Base-by-base conservation (phyloP, 2,329 filamentous ascomycete genomes). In the Colletotrichum camelliae region DNA sequence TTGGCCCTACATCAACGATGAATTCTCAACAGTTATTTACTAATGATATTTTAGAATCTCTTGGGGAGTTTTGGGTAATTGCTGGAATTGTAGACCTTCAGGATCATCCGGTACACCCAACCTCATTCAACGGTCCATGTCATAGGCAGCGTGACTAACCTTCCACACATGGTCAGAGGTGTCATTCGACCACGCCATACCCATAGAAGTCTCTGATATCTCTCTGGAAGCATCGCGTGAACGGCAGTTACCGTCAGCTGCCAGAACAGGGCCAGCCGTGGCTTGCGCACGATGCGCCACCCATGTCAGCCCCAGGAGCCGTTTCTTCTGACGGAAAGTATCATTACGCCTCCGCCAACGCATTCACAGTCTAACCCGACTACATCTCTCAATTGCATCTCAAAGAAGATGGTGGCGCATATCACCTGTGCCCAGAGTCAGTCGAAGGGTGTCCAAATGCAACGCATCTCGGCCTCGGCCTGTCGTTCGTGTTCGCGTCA, bases 1-100 rank as follows among this genome's bases (percentile, higher is more conserved):
- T 43, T 9, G 39, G 5, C 4, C 5, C 39, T 48, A n/a, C 39
- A n/a, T 12, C 39, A 2, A 43, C 39, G 9, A 43, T 9, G 3
- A 4, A 48, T n/a, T 48, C 18, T 21, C 39, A 48, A n/a, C 9
- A 7, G 0, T n/a, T n/a, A 12, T n/a, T 48, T 48, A n/a, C 39
- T 48, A 4, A n/a, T 2, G 0, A 9, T 0, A 0, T 18, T 21
- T 21, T n/a, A n/a, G 39, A 21, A n/a, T 10, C 5, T 48, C 0
- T n/a, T 48, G 18, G 5, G 39, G n/a, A 48, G 9, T 12, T 0
- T 0, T 9, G 12, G 18, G 39, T 9, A 48, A 0, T 21, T 5
- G 18, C 39, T 48, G 5, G 5, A 1, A 18, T 12, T 48, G 9
- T 18, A 48, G 9, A 48, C 18, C 9, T 48, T 48, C 18, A 12